phyloP scores from a whole-genome alignment of 2,329 filamentous ascomycete genomes.

The Ampelomyces quisqualis region DNA sequence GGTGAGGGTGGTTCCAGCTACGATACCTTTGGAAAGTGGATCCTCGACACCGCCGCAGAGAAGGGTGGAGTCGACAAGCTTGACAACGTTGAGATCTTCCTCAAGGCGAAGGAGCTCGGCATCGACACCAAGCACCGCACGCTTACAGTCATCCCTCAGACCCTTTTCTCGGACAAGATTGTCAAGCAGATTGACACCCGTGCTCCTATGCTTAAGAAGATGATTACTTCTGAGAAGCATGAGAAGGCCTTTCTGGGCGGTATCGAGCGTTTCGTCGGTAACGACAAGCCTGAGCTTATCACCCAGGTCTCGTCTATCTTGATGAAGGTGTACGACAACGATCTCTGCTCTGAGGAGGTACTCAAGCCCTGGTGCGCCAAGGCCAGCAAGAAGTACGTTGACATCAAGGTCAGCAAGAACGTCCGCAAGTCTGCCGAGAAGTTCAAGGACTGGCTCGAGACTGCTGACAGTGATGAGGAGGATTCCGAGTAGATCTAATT shows the following conservation, averaged over 20 bases:
- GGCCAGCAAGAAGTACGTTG: conserved; percentile 98
- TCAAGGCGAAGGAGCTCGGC: conserved; percentile 95
- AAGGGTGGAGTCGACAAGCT: conserved; percentile 74
- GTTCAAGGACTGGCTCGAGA: conserved; percentile 86
- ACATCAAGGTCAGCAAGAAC: conserved; percentile 85
- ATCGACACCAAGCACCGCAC: conserved; percentile 95
- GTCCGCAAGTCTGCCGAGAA: conserved; percentile 91
- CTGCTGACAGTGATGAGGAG: conserved; percentile 66
- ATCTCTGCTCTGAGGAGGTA: conserved; percentile 84
- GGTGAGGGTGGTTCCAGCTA: conserved; percentile 82
- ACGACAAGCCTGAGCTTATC: conserved; percentile 77
- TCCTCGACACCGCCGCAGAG: conserved; percentile 71
- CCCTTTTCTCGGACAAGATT: conserved; percentile 89
- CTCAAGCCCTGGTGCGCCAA: conserved; percentile 89
- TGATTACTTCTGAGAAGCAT: conserved; percentile 87
- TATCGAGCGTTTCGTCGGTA: conserved; percentile 87
- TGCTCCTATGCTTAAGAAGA: conserved; percentile 84
- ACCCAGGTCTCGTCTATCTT: conserved; percentile 80
- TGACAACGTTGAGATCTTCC: conserved; percentile 85
- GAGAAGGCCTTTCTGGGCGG: conserved; percentile 95
- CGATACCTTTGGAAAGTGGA: conserved; percentile 91
- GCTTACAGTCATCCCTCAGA: conserved; percentile 86
- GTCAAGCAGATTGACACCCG: conserved; percentile 82
- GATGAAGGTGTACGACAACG: conserved; percentile 85
- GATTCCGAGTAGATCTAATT: conserved; percentile 39